phyloP scores from a whole-genome alignment of 495 filamentous ascomycete species.

The Lepraria neglecta region DNA sequence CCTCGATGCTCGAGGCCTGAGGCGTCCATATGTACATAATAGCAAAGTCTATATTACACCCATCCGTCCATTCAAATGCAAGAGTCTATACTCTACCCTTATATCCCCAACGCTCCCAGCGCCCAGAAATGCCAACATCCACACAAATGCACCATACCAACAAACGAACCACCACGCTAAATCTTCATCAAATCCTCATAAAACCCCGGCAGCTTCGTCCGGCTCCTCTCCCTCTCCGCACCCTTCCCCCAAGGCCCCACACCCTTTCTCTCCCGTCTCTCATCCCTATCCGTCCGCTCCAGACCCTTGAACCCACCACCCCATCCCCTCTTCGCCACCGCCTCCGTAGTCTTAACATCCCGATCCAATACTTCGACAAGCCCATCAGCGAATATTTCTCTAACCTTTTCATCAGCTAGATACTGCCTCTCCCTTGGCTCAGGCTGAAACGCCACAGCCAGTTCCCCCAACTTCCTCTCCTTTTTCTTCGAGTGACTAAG shows the following conservation, averaged over 20 bases:
- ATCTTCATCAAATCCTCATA: conserved; percentile 16
- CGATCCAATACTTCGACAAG: conserved; percentile 38
- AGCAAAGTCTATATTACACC: background rate
- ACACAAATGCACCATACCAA: background rate
- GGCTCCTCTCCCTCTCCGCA: conserved; percentile 9
- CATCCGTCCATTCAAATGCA: background rate
- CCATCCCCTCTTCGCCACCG: conserved; percentile 14
- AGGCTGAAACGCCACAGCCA: background rate
- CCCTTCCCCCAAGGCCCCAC: background rate
- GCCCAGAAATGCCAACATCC: background rate
- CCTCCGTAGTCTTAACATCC: conserved; percentile 19
- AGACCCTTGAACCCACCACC: background rate
- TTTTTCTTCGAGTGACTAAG: background rate
- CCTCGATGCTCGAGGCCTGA: background rate
- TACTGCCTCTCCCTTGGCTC: conserved; percentile 19
- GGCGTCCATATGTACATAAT: background rate
- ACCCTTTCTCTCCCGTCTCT: background rate
- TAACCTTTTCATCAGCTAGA: conserved; percentile 38
- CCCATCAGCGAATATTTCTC: conserved; percentile 36
- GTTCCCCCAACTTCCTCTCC: background rate
- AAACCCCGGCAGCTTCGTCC: conserved; percentile 13
- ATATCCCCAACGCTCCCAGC: background rate
- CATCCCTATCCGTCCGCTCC: background rate
- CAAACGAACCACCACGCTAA: background rate
- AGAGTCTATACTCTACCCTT: background rate